A percentile compares a stretch with the other conserved stretches of the same genome.
phyloP scores from a whole-genome alignment of 257 asterid genomes.

The Thymus mandschuricus region DNA sequence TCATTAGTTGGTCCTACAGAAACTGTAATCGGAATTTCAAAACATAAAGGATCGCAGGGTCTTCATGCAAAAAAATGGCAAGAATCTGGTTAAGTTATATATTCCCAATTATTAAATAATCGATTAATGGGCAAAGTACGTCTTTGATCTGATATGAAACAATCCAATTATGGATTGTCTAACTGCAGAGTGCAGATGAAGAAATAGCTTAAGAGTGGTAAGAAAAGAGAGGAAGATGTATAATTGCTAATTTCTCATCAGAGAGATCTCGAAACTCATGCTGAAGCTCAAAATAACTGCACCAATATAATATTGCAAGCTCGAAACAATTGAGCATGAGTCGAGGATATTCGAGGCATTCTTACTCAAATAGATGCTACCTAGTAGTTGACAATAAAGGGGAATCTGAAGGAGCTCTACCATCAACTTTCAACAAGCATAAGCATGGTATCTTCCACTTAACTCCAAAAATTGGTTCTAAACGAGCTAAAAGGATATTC shows the following conservation, averaged over 20 bases:
- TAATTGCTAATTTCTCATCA: neutral
- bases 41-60: slow-evolving; percentile 22
- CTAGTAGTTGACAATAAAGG: neutral
- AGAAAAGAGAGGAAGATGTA: slow-evolving; percentile 2
- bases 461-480: neutral
- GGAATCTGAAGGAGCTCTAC: slow-evolving; percentile 10
- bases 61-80: neutral
- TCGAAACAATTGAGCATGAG: slow-evolving; percentile 2
- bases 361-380: neutral
- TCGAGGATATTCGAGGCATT: neutral
- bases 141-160: neutral
- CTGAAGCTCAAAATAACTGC: neutral
- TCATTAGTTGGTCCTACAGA: slow-evolving; percentile 38
- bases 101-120: neutral
- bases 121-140: slow-evolving; percentile 11
- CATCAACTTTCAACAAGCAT: neutral
- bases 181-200: slow-evolving; percentile 6
- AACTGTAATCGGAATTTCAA: slow-evolving; percentile 43
- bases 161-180: neutral
- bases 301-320: slow-evolving; percentile 13
- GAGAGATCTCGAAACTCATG: neutral
- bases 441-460: slow-evolving; percentile 5
- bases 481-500: no score
- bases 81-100: neutral
- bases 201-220: neutral